Evolutionary conservation across 768 basidiomycete species (phyloP).

Genomic region (Lanmaoa pseudosensibilis): DNA sequence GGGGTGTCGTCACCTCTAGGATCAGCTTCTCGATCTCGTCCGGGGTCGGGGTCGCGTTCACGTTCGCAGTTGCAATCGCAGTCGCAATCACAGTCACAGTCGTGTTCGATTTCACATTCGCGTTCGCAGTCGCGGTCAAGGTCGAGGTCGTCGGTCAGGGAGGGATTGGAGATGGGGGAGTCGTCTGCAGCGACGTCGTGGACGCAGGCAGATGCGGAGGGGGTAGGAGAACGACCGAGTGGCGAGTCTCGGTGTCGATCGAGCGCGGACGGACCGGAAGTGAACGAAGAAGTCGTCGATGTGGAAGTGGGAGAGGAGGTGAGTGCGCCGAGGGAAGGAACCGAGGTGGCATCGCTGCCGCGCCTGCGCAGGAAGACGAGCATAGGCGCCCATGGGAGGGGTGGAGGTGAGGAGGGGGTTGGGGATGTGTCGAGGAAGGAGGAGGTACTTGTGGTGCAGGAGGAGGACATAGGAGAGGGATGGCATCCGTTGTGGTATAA

Average conservation of each 20-base stretch:
- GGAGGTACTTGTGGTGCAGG: conserved; percentile 21
- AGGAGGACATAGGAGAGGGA: conserved; percentile 25
- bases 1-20: neutral
- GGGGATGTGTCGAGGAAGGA: conserved; percentile 18
- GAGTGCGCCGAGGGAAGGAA: neutral
- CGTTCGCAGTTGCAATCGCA: conserved; percentile 6
- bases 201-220: conserved; percentile 19
- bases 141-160: conserved; percentile 20
- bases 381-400: conserved; percentile 14
- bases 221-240: neutral
- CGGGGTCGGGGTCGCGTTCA: neutral
- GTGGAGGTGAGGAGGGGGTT: neutral
- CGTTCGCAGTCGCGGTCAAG: conserved; percentile 4
- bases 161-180: conserved; percentile 10
- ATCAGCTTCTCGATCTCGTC: neutral
- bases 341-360: conserved; percentile 31
- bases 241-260: neutral
- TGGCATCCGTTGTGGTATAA: conserved; percentile 29
- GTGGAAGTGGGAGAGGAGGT: neutral
- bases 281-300: neutral
- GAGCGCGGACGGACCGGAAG: neutral
- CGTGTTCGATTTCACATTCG: conserved; percentile 6
- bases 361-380: conserved; percentile 29
- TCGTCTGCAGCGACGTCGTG: conserved; percentile 33
- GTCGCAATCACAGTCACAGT: conserved; percentile 13